Percentiles rank a stretch among this genome's conserved stretches.
These are phyloP conservation scores for Neofusicoccum ribis DNA, from an alignment of 2,329 filamentous ascomycete genomes.

Conservation along the genomic window DNA sequence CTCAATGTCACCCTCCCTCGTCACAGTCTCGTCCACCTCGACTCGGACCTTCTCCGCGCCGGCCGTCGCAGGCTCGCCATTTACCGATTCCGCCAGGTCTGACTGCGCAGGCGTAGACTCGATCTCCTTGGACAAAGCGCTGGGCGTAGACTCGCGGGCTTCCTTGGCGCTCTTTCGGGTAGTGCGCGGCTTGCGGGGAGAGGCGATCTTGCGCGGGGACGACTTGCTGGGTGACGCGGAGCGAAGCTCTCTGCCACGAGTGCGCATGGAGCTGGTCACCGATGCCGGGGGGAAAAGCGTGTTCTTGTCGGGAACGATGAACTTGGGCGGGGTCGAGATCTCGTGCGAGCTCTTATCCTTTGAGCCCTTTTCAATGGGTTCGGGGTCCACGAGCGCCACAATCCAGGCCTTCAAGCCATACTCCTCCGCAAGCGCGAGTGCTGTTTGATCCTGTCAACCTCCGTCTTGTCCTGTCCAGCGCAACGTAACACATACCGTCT, in stretches of 20 bases:
- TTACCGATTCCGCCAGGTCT: conserved; percentile 47
- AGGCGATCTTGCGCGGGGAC: conserved; percentile 50
- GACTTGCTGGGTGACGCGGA: conserved; percentile 60
- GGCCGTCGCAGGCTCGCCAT: conserved; percentile 44
- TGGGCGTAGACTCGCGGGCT: conserved; percentile 43
- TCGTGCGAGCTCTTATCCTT: conserved; percentile 68
- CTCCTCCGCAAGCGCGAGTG: conserved; percentile 79
- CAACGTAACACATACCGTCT: conserved; percentile 51
- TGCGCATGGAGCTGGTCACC: conserved; percentile 24
- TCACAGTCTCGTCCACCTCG: conserved; percentile 66
- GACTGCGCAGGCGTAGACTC: conserved; percentile 29
- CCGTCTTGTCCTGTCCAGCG: not conserved
- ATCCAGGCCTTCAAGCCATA: conserved; percentile 89
- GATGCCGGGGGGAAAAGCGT: conserved; percentile 33
- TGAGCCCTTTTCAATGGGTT: conserved; percentile 68
- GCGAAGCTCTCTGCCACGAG: conserved; percentile 56
- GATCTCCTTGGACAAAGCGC: conserved; percentile 39
- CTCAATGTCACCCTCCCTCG: conserved; percentile 61
- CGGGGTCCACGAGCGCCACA: conserved; percentile 84
- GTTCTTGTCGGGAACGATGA: conserved; percentile 56
- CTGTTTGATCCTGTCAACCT: conserved; percentile 47
- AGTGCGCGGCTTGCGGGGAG: conserved; percentile 56
- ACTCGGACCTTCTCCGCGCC: conserved; percentile 61
- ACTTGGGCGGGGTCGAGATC: conserved; percentile 80
- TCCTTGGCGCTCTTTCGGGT: conserved; percentile 40